Evolutionary conservation across 257 asterid species (phyloP).

Genomic region (Cynanchum wilfordii): DNA sequence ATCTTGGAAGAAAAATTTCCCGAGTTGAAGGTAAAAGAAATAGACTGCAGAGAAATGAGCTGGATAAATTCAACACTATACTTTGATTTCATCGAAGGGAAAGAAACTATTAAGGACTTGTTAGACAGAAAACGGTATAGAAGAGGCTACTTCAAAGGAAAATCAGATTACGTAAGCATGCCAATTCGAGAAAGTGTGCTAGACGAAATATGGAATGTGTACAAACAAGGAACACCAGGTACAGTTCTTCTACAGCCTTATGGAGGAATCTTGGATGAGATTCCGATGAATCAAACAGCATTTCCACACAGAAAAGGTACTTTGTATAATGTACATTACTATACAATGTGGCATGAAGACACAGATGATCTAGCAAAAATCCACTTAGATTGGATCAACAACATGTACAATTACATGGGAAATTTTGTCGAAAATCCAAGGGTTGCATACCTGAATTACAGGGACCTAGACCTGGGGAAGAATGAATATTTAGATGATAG

Average conservation of each 20-base stretch:
- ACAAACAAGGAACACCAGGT: slow-evolving; percentile 23
- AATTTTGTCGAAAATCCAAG: slow-evolving; percentile 50
- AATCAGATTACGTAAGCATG: slow-evolving; percentile 42
- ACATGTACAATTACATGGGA: slow-evolving; percentile 38
- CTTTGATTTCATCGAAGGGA: slow-evolving; percentile 3
- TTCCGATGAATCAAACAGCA: slow-evolving; percentile 30
- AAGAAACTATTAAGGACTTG: slow-evolving; percentile 1
- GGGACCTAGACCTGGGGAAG: slow-evolving; percentile 57
- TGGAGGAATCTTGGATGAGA: slow-evolving; percentile 49
- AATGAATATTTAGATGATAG: slow-evolving; percentile 18
- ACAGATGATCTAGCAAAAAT: neutral
- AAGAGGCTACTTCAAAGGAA: slow-evolving; percentile 41
- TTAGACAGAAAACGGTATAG: slow-evolving; percentile 4
- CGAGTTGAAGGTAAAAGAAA: slow-evolving; percentile 27
- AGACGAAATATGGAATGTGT: slow-evolving; percentile 20
- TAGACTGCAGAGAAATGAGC: slow-evolving; percentile 44
- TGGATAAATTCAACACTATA: slow-evolving; percentile 40
- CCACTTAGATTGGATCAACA: slow-evolving; percentile 36
- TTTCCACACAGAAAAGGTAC: slow-evolving; percentile 60
- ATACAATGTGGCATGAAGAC: slow-evolving; percentile 41
- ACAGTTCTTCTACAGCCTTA: slow-evolving; percentile 49
- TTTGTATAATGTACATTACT: slow-evolving; percentile 44
- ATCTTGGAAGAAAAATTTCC: slow-evolving; percentile 26
- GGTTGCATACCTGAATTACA: slow-evolving; percentile 48
- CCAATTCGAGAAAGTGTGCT: slow-evolving; percentile 31